A percentile compares a stretch with the other conserved stretches of the same genome.
phyloP scores from a whole-genome alignment of 116 monocot species.

The Papilionanthe hybrid region DNA sequence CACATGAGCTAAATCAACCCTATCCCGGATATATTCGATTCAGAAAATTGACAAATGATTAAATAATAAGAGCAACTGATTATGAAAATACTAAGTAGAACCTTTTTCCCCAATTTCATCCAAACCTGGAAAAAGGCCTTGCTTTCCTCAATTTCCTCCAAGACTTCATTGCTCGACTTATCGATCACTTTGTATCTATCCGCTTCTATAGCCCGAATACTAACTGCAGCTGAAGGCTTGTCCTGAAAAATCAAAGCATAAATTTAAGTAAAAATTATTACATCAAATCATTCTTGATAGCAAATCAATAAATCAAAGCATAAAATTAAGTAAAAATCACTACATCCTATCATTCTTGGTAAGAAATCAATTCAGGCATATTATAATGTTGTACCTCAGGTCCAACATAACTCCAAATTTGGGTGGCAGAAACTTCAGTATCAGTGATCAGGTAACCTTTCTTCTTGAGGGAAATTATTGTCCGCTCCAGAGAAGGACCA shows the following conservation, averaged over 20 bases:
- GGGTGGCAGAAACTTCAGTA: conserved; percentile 24
- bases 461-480: conserved; percentile 41
- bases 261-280: conserved; percentile 6
- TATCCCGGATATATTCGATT: no score
- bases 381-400: conserved; percentile 54
- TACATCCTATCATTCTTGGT: conserved; percentile 1
- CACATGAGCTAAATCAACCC: no score
- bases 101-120: no score
- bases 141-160: conserved; percentile 98
- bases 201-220: conserved; percentile 76
- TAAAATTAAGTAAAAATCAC: conserved; percentile 7
- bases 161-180: conserved; percentile 41
- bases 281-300: neutral
- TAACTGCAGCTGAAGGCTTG: conserved; percentile 52
- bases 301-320: neutral
- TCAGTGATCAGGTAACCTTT: conserved; percentile 49
- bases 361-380: neutral
- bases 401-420: conserved; percentile 76
- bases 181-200: conserved; percentile 65
- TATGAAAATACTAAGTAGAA: neutral
- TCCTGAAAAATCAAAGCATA: conserved; percentile 25
- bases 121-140: conserved; percentile 85
- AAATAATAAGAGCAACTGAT: neutral
- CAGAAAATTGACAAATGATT: no score
- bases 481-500: conserved; percentile 43